Evolutionary conservation across 176 grass and related monocot genomes (phyloP), one percentile per base, ranked within the genome.

Genomic region (Lolium perenne): DNA sequence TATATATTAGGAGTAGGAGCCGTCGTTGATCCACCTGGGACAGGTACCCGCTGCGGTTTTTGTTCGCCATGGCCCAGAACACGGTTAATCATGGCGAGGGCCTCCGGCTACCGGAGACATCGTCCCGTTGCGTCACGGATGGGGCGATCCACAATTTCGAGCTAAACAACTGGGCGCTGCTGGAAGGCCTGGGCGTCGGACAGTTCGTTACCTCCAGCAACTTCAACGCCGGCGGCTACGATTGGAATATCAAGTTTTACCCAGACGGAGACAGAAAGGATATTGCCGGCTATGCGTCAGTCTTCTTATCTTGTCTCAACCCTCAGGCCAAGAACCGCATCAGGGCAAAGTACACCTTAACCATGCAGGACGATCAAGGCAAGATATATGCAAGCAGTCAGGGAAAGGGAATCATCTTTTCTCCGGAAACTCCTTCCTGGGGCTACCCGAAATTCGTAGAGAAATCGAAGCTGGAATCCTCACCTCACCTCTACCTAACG

Each of bases 161-260:
- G 40, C 3, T 41, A 41, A 41, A 41, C 40, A 41, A 41, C 40
- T 41, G 40, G 40, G 40, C 40, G 3, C 40, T 41, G 40, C 40
- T 41, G 40, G 40, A 41, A 41, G 40, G 40, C 40, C 3, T 41
- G 40, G 40, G 40, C 40, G 40, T 41, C 6, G 40, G 40, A 41
- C 3, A 41, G 40, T 41, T 41, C 40, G 40, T 41, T 41, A 6
- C 40, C 40, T 41, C 40, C 40, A 41, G 40, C 40, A 41, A 6
- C 5, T 41, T 41, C 40, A 41, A 6, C 40, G 40, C 5, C 40
- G 40, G 40, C 40, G 40, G 40, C 57, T 43, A 47, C 76, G 49
- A 83, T 23, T 91, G 85, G 89, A 40, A 58, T 26, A 48, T 91
- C 38, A 22, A 59, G 29, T 41, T 41, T 6, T 41, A 80, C 68